These are phyloP conservation scores for Elongisporangium prolatum DNA, from an alignment of 352 stramenopile species.

Conservation along the genomic window DNA sequence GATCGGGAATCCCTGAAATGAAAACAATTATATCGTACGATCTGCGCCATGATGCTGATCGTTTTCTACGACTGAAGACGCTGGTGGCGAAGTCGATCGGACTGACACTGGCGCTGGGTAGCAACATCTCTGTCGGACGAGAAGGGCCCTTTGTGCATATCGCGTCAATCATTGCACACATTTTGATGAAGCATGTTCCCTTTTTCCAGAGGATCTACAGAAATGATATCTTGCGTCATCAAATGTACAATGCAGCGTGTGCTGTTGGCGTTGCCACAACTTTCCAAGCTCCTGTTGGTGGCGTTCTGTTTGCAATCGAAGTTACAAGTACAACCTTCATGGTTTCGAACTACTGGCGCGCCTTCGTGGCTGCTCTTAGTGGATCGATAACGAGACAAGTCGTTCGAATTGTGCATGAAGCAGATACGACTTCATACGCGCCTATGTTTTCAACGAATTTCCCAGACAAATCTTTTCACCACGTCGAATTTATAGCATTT, in stretches of 20 bases:
- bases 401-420: conserved; percentile 31
- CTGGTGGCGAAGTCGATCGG: conserved; percentile 81
- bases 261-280: conserved; percentile 86
- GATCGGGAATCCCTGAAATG: conserved; percentile 74
- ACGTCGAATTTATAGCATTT: conserved; percentile 46
- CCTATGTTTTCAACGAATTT: conserved; percentile 53
- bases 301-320: conserved; percentile 90
- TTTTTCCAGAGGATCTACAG: conserved; percentile 68
- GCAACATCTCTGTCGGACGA: conserved; percentile 92
- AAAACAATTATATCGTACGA: conserved; percentile 77
- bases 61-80: conserved; percentile 37
- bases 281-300: conserved; percentile 87
- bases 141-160: conserved; percentile 97
- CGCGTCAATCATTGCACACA: conserved; percentile 79
- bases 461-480: conserved; percentile 30
- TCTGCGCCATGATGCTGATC: conserved; percentile 32
- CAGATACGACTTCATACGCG: conserved; percentile 30
- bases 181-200: conserved; percentile 67
- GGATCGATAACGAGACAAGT: conserved; percentile 42
- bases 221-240: conserved; percentile 57
- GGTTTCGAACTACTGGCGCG: conserved; percentile 70
- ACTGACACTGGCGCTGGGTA: conserved; percentile 88
- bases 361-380: conserved; percentile 57
- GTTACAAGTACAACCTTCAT: conserved; percentile 77
- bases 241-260: conserved; percentile 86